Percentiles rank a stretch among this genome's conserved stretches.
Conservation (phyloP, 306 rosid genomes). For the Glycine soja region DNA sequence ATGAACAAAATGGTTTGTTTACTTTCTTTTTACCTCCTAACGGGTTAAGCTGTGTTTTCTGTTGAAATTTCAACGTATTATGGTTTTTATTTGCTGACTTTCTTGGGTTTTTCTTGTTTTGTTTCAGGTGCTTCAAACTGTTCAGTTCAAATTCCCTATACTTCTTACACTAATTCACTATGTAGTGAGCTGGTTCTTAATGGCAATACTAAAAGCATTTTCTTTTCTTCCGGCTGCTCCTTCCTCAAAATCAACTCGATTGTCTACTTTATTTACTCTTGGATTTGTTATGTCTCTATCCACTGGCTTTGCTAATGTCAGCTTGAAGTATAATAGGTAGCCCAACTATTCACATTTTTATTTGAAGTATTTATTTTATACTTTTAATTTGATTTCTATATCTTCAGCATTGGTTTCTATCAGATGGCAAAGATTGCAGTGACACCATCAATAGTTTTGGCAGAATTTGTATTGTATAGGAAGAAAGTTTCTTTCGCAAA, state of each 20-base stretch:
- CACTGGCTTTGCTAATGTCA: constrained; percentile 89
- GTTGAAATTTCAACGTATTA: constrained; percentile 24
- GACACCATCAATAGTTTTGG: constrained; percentile 89
- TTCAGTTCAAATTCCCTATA: constrained; percentile 79
- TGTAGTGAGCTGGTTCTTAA: constrained; percentile 83
- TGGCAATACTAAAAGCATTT: constrained; percentile 80
- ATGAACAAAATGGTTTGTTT: constrained; percentile 84
- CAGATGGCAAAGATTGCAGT: constrained; percentile 98
- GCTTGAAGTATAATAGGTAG: constrained; percentile 92
- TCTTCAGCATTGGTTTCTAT: constrained; percentile 92
- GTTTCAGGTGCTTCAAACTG: constrained; percentile 83
- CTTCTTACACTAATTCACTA: constrained; percentile 86
- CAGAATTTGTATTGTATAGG: constrained; percentile 74
- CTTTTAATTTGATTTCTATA: constrained; percentile 48
- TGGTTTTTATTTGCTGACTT: constrained; percentile 43
- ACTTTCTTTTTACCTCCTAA: constrained; percentile 25
- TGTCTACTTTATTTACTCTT: constrained; percentile 73
- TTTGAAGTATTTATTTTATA: not conserved
- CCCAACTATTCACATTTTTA: constrained; percentile 40
- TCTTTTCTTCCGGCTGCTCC: constrained; percentile 82
- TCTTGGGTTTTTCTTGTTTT: constrained; percentile 16
- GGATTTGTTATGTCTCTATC: constrained; percentile 92
- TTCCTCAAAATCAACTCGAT: constrained; percentile 69
- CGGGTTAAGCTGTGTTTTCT: not conserved
- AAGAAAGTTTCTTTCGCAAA: constrained; percentile 75